Conservation (phyloP, 192 early-diverging fungal genomes). For the Linnemannia exigua region DNA sequence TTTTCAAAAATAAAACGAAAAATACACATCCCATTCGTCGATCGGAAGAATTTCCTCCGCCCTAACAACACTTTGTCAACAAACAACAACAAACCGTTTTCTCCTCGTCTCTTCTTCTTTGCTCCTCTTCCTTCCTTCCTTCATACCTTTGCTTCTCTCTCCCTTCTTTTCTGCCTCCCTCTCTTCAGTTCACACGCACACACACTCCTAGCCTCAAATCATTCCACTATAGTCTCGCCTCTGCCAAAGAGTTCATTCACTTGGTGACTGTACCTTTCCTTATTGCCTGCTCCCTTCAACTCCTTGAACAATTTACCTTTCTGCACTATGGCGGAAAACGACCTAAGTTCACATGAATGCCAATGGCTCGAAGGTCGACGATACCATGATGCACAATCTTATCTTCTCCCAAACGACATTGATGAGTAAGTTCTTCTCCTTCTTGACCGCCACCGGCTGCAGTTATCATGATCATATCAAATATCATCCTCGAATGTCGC, state of each 20-base stretch:
- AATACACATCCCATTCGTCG: background rate
- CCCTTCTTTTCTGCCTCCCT: background rate
- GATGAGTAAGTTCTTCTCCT: constrained; percentile 31
- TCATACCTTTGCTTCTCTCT: background rate
- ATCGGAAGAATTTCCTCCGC: background rate
- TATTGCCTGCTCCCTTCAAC: background rate
- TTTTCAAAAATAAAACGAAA: background rate
- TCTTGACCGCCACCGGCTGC: background rate
- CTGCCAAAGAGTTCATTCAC: too few species aligned
- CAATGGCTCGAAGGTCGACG: constrained; percentile 52
- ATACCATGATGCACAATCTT: constrained; percentile 40
- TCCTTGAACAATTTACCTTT: too few species aligned
- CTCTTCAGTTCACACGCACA: background rate
- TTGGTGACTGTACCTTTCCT: too few species aligned
- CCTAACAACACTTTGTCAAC: background rate
- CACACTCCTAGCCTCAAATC: background rate
- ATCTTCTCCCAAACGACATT: constrained; percentile 51
- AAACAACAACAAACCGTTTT: background rate
- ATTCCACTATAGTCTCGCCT: too few species aligned
- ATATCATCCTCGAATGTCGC: background rate
- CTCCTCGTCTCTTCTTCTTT: background rate
- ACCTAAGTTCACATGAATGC: constrained; percentile 14
- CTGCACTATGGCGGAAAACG: background rate
- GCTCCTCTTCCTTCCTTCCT: background rate
- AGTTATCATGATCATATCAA: background rate